A percentile compares a stretch with the other conserved stretches of the same genome.
These are phyloP conservation scores for Extremus antarcticus DNA, from an alignment of 495 filamentous ascomycete genomes.

Conservation along the genomic window DNA sequence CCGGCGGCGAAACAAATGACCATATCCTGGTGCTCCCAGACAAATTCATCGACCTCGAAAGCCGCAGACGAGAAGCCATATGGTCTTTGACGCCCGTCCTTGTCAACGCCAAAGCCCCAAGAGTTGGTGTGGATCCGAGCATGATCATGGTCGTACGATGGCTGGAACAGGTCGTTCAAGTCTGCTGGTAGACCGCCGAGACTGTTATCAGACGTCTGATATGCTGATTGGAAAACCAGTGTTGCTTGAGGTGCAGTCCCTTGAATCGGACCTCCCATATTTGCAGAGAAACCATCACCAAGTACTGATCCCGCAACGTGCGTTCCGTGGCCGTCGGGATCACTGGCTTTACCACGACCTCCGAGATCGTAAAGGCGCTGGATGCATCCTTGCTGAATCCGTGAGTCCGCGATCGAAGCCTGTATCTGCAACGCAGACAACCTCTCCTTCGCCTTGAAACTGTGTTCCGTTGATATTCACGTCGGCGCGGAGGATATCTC, in stretches of 20 bases:
- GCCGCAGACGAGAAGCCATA: neutral
- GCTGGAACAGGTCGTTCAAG: neutral
- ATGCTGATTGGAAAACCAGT: neutral
- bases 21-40: neutral
- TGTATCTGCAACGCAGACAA: neutral
- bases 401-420: neutral
- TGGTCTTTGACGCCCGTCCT: neutral
- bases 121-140: neutral
- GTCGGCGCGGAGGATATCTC: neutral
- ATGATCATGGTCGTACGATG: neutral
- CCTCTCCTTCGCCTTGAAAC: neutral
- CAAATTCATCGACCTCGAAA: neutral
- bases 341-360: neutral
- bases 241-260: neutral
- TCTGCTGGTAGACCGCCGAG: neutral
- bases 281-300: neutral
- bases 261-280: neutral
- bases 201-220: neutral
- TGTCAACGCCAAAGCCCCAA: neutral
- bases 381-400: neutral
- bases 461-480: neutral
- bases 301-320: neutral
- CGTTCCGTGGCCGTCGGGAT: neutral
- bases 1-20: neutral
- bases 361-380: neutral